Percentiles rank a stretch among this genome's conserved stretches.
phyloP scores from a whole-genome alignment of 2,329 filamentous ascomycete species.

The Calonectria fujianensis region DNA sequence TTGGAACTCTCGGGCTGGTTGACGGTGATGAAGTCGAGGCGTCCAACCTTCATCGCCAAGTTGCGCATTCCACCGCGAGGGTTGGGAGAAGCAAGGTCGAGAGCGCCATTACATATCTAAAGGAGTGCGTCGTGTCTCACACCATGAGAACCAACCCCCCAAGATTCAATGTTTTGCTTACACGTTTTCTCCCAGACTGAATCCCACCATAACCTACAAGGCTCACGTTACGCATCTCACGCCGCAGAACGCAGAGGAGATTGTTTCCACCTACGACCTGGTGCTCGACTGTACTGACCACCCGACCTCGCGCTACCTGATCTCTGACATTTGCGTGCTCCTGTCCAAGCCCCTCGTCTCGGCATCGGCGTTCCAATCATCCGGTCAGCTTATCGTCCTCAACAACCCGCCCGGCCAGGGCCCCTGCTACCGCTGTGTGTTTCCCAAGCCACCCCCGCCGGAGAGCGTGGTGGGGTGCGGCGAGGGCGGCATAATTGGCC shows the following conservation, averaged over 20 bases:
- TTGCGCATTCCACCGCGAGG: constrained; percentile 83
- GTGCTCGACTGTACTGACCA: constrained; percentile 97
- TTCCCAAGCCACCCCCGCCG: constrained; percentile 89
- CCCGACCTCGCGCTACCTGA: constrained; percentile 91
- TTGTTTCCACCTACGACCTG: constrained; percentile 84
- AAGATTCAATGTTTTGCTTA: background rate
- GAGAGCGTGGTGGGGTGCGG: constrained; percentile 90
- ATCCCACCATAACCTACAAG: constrained; percentile 80
- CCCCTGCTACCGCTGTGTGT: constrained; percentile 96
- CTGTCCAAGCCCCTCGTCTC: constrained; percentile 88
- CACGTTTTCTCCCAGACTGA: constrained; percentile 72
- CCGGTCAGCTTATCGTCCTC: constrained; percentile 92
- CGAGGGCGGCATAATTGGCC: constrained; percentile 93
- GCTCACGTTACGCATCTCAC: constrained; percentile 79
- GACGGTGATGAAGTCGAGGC: constrained; percentile 92
- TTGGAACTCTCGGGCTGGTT: constrained; percentile 88
- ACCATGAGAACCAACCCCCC: background rate
- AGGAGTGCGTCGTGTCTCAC: constrained; percentile 63
- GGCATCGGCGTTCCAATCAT: constrained; percentile 90
- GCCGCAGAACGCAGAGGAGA: constrained; percentile 78
- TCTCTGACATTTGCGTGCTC: constrained; percentile 92
- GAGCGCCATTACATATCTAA: constrained; percentile 79
- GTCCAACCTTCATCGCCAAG: constrained; percentile 95
- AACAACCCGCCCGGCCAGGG: constrained; percentile 86
- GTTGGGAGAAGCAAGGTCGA: constrained; percentile 88